phyloP scores from a whole-genome alignment of 805 yeast genomes.

The Candida multigemmis region DNA sequence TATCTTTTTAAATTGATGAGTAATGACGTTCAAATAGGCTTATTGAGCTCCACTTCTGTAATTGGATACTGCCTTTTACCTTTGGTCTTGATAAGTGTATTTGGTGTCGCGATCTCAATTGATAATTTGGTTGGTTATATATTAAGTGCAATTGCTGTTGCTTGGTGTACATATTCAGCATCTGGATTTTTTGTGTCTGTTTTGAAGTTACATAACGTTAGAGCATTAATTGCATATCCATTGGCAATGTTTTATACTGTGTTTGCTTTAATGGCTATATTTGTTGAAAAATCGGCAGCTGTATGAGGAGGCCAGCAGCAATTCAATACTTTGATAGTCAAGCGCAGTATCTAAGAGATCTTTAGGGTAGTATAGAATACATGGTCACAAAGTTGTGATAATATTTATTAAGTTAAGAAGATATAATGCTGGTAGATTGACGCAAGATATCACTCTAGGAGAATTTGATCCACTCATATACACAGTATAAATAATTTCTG shows the following conservation, averaged over 20 bases:
- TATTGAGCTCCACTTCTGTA: constrained; percentile 76
- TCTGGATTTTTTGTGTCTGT: constrained; percentile 89
- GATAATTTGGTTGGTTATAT: constrained; percentile 71
- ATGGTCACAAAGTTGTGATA: too few species aligned
- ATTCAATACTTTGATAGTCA: too few species aligned
- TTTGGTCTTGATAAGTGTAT: constrained; percentile 64
- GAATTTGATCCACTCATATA: too few species aligned
- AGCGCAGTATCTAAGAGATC: too few species aligned
- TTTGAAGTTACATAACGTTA: constrained; percentile 72
- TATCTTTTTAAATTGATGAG: constrained; percentile 84
- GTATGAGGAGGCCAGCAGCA: too few species aligned
- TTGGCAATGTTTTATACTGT: constrained; percentile 83
- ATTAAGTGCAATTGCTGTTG: constrained; percentile 55
- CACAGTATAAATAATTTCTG: too few species aligned
- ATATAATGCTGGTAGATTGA: too few species aligned
- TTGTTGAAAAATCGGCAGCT: constrained; percentile 38
- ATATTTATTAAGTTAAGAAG: too few species aligned
- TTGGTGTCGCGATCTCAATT: constrained; percentile 58
- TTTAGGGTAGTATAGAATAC: too few species aligned
- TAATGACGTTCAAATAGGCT: constrained; percentile 42
- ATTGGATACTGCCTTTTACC: constrained; percentile 93
- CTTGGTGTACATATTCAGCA: constrained; percentile 91
- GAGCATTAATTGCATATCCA: constrained; percentile 90
- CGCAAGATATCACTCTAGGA: too few species aligned
- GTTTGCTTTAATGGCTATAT: constrained; percentile 92